Conservation (phyloP, 257 asterid species). For the Nicotiana sylvestris region DNA sequence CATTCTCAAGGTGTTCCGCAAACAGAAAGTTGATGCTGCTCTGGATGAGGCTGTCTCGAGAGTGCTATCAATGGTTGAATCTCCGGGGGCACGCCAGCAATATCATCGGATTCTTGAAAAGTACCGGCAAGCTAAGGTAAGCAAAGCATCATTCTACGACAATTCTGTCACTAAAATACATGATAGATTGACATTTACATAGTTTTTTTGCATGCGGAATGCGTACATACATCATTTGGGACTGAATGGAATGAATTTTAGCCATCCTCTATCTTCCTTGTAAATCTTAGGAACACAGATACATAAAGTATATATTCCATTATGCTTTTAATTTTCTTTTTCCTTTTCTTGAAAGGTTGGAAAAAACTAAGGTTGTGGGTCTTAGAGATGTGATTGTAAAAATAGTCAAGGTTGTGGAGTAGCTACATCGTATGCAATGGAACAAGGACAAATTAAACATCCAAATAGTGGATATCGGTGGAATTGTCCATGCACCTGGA, state of each 20-base stretch:
- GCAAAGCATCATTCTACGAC: neutral
- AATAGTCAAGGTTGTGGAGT: neutral
- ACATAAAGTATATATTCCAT: neutral
- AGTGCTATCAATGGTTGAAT: conserved; percentile 89
- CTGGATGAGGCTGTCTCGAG: conserved; percentile 84
- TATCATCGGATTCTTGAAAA: conserved; percentile 75
- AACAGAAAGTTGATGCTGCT: conserved; percentile 75
- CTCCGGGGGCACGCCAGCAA: conserved; percentile 77
- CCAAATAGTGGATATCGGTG: neutral
- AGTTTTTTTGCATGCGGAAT: neutral
- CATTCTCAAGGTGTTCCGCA: conserved; percentile 76
- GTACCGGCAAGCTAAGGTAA: conserved; percentile 89
- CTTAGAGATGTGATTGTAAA: neutral
- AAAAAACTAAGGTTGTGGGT: neutral
- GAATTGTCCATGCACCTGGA: neutral
- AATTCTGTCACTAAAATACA: neutral
- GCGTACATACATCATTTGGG: neutral
- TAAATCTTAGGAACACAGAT: neutral
- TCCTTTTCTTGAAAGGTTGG: neutral
- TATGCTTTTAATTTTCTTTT: neutral
- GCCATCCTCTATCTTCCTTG: neutral
- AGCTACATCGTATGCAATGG: neutral
- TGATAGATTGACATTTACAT: neutral
- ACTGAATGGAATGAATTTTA: neutral
- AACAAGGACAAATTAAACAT: neutral